A percentile compares a stretch with the other conserved stretches of the same genome.
These are phyloP conservation scores for Apodospora peruviana DNA, from an alignment of 495 filamentous ascomycete genomes.

Conservation along the genomic window DNA sequence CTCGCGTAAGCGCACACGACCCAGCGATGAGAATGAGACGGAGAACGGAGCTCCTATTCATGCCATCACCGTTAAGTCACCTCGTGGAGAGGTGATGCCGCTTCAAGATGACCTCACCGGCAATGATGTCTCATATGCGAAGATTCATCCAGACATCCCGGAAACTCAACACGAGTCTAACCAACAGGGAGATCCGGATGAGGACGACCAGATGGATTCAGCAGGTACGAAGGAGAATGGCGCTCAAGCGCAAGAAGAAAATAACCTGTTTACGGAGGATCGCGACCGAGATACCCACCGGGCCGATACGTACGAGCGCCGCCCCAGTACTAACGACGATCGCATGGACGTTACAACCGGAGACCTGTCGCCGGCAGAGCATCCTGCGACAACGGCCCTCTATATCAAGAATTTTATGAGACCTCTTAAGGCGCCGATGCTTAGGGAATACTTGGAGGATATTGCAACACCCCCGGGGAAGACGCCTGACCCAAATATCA, in stretches of 20 bases:
- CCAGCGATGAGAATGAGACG: conserved; percentile 18
- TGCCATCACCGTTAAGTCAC: background rate
- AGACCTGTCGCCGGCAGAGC: conserved; percentile 70
- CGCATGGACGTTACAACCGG: conserved; percentile 43
- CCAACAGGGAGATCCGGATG: background rate
- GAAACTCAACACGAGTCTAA: no score
- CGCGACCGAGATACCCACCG: background rate
- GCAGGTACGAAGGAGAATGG: background rate
- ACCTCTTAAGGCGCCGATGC: conserved; percentile 60
- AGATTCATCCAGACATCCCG: conserved; percentile 2
- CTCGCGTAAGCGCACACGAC: conserved; percentile 37
- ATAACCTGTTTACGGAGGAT: background rate
- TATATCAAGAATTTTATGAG: conserved; percentile 93
- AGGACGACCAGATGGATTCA: background rate
- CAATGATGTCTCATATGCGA: conserved; percentile 8
- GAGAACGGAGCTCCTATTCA: no score
- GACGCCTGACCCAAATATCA: conserved; percentile 42
- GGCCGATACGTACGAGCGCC: background rate
- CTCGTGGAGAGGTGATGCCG: background rate
- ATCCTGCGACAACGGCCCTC: conserved; percentile 76
- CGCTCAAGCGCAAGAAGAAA: background rate
- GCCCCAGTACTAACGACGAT: conserved; percentile 18
- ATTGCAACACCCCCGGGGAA: conserved; percentile 57
- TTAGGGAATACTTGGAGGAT: conserved; percentile 61
- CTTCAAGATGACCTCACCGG: conserved; percentile 3